phyloP scores from a whole-genome alignment of 495 filamentous ascomycete genomes.

The Chaetomium fimeti region DNA sequence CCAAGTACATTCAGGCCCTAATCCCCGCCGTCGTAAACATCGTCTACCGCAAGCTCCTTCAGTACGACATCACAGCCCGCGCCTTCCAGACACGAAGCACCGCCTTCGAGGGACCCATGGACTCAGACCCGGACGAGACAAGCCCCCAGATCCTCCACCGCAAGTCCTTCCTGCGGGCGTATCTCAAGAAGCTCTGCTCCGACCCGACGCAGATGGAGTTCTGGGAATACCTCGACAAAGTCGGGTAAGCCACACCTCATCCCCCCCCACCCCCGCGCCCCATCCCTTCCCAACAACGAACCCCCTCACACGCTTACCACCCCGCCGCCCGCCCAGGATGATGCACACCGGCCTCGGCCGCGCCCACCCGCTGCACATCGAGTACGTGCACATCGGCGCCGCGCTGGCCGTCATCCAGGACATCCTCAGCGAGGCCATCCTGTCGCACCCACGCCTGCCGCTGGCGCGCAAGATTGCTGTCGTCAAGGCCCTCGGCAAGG shows the following conservation, averaged over 20 bases:
- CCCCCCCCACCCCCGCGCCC: neutral
- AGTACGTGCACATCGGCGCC: conserved; percentile 72
- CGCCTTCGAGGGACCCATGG: conserved; percentile 59
- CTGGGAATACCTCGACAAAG: conserved; percentile 77
- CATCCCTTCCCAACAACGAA: too few relatives aligned
- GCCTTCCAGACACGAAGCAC: conserved; percentile 67
- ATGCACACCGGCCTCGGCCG: conserved; percentile 69
- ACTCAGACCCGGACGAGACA: conserved; percentile 60
- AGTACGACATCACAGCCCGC: conserved; percentile 72
- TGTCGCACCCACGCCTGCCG: conserved; percentile 64
- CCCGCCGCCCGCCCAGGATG: conserved; percentile 34
- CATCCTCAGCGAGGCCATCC: conserved; percentile 68
- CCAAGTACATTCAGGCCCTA: conserved; percentile 70
- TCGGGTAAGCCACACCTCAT: conserved; percentile 45
- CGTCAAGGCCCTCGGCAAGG: conserved; percentile 60
- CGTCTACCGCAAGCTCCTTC: conserved; percentile 73
- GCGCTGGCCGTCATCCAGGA: conserved; percentile 69
- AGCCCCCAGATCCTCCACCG: conserved; percentile 70
- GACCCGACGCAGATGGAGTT: conserved; percentile 72
- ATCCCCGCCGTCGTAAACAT: conserved; percentile 72
- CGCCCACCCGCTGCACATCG: conserved; percentile 64
- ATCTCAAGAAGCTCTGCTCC: conserved; percentile 65
- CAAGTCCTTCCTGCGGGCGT: conserved; percentile 73
- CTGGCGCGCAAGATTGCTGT: conserved; percentile 64
- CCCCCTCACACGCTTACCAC: too few relatives aligned